A percentile compares a stretch with the other conserved stretches of the same genome.
These are phyloP conservation scores for Ramichloridium luteum DNA, from an alignment of 2,329 filamentous ascomycete genomes.

Conservation along the genomic window DNA sequence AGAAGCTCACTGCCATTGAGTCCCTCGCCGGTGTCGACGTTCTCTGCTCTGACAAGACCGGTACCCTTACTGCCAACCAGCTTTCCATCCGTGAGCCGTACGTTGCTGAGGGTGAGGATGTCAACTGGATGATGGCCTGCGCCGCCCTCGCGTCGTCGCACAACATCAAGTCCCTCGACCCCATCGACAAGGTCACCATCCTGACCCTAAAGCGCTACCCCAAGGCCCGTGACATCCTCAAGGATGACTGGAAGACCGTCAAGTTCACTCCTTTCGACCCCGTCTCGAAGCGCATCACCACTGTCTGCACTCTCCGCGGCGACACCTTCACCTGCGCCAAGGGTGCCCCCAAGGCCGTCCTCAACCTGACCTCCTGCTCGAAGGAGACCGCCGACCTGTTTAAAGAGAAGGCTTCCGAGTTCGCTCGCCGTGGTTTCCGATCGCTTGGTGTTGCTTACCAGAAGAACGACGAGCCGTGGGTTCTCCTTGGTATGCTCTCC, in stretches of 20 bases:
- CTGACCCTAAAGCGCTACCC: conserved; percentile 65
- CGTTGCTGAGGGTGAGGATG: conserved; percentile 62
- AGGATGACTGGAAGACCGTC: conserved; percentile 62
- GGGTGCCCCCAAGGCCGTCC: conserved; percentile 64
- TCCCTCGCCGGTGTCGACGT: conserved; percentile 65
- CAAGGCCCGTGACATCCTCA: conserved; percentile 63
- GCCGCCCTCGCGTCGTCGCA: conserved; percentile 65
- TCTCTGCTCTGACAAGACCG: conserved; percentile 72
- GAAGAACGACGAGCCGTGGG: conserved; percentile 63
- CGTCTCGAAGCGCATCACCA: conserved; percentile 67
- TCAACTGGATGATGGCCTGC: conserved; percentile 78
- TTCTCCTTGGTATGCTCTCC: conserved; percentile 62
- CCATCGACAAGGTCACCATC: conserved; percentile 69
- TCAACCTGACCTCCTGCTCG: conserved; percentile 55
- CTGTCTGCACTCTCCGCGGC: conserved; percentile 54
- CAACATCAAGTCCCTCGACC: conserved; percentile 67
- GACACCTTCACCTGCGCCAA: conserved; percentile 63
- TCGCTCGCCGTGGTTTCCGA: conserved; percentile 68
- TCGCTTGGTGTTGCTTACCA: conserved; percentile 68
- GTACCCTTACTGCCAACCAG: conserved; percentile 64
- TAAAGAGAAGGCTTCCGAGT: conserved; percentile 61
- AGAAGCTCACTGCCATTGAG: conserved; percentile 69
- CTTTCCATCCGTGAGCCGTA: conserved; percentile 65
- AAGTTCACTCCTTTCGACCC: conserved; percentile 70
- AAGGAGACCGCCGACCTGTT: conserved; percentile 54